Base-by-base conservation (phyloP, 2,329 filamentous ascomycete genomes). In the Ophiostoma montium region DNA sequence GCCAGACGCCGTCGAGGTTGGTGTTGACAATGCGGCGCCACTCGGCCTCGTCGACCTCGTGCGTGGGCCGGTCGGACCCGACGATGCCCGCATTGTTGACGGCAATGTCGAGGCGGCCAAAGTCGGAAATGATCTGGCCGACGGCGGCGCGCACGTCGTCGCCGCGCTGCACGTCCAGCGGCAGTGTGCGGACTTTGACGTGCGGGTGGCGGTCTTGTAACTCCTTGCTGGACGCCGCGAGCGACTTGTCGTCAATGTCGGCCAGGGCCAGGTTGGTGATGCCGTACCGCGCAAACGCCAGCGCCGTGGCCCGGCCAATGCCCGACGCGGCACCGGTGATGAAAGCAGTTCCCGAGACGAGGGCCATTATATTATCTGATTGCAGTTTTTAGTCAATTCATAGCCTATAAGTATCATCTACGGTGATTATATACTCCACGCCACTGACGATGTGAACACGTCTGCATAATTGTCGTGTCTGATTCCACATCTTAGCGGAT, bases 1-100 rank as follows among this genome's bases (percentile, higher is more conserved):
- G 62, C 68, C 73, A 78, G 0, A 79, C 70, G 4, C 75, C 76
- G 39, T 69, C 69, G 19, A 76, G 64, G 53, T 80, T 74, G 42
- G 78, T 61, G 50, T 70, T 65, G 3, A 78, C 55, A 1, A 78
- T 64, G 6, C 65, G 63, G 35, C 69, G 58, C 66, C 74, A 79
- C 41, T 74, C 70, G 1, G 64, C 63, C 46, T 70, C 63, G 1
- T 62, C 60, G 36, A 67, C 57, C 50, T 75, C 65, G 49, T 74
- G 67, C 0, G 72, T 76, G 1, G 60, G 59, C 15, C 57, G 59
- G 27, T 65, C 60, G 1, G 57, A 56, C 1, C 70, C 71, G 7
- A 61, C 62, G 23, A 78, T 67, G 2, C 74, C 75, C 1, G 75
- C 75, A 38, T 73, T 71, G 56, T 78, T 77, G 46, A 78, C 65